phyloP scores from a whole-genome alignment of 2,329 filamentous ascomycete species.

The Pseudocercospora pini-densiflorae region DNA sequence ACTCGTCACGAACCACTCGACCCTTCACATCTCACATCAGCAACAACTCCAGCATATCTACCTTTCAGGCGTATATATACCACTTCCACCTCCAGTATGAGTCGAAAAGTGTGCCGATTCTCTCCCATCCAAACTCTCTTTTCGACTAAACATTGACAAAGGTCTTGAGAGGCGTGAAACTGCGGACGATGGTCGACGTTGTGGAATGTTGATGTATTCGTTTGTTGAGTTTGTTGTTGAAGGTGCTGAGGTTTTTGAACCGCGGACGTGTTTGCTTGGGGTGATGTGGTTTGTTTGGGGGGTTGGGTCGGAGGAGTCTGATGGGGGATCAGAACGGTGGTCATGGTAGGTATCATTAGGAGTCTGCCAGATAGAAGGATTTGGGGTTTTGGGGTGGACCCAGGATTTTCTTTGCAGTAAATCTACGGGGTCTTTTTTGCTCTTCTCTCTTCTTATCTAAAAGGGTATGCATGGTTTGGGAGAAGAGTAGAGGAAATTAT shows the following conservation, averaged over 20 bases:
- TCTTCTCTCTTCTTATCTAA: neutral
- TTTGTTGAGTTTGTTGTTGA: neutral
- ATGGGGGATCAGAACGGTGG: too few relatives aligned
- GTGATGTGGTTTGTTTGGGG: neutral
- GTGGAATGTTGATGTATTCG: neutral
- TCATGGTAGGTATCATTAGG: too few relatives aligned
- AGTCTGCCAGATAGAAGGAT: too few relatives aligned
- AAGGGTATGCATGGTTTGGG: neutral
- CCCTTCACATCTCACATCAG: neutral
- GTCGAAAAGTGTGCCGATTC: neutral
- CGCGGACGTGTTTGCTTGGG: neutral
- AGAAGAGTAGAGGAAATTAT: slow-evolving; percentile 13
- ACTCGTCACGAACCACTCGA: neutral
- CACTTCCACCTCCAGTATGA: neutral
- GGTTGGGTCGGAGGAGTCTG: neutral
- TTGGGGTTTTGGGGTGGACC: neutral
- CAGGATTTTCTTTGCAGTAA: neutral
- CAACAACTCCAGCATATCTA: neutral
- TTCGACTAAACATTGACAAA: neutral
- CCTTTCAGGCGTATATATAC: neutral
- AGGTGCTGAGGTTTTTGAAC: neutral
- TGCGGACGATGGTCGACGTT: neutral
- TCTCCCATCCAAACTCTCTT: slow-evolving; percentile 2
- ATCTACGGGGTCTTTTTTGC: neutral
- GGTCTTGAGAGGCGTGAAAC: neutral